Base-by-base conservation (phyloP, 164 flowering plant genomes). In the Chimonanthus salicifolius region DNA sequence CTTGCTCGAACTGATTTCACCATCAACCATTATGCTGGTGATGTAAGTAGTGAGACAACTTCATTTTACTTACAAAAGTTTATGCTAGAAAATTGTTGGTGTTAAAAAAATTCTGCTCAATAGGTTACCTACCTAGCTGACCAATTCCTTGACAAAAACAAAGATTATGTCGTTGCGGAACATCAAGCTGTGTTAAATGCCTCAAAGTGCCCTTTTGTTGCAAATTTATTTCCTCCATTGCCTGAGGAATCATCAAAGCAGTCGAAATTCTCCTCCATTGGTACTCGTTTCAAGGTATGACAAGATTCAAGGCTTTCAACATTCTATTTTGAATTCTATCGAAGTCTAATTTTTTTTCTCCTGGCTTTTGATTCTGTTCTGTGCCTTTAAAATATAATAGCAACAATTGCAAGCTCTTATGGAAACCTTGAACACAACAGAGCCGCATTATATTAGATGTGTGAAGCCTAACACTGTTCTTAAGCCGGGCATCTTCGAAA, bases 91-190 rank as follows among this genome's bases (percentile, higher is more conserved):
- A 47, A 54, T 68, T 58, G 64, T 70, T 20, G 33, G 58, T 58
- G 33, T 8, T 77, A 63, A 51, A n/a, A 48, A 9, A 49, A 69
- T 75, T 45, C 60, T 45, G 6, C 47, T 68, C 83, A 71, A 71
- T 78, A 93, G 98, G 98, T 93, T 54, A 90, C 85, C 47, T 93
- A 93, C 82, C 92, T 85, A 83, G 92, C 98, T 51, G 95, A 92
- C 80, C 87, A 84, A 10, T 91, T 93, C 83, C 89, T 93, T 47
- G 98, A 93, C 82, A 93, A 93, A 76, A 90, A 92, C 77, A 92
- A 90, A 81, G 97, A 92, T 78, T 92, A 90, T 71, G 93, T 90
- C 47, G 87, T 92, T 47, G 93, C 94, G 69, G 97, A 92, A 77
- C 91, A 89, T 84, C 97, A 92, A 83, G 93, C 90, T 72, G 81